These are phyloP conservation scores for Penicillium pancosmium DNA, from an alignment of 495 filamentous ascomycete genomes.

Conservation along the genomic window DNA sequence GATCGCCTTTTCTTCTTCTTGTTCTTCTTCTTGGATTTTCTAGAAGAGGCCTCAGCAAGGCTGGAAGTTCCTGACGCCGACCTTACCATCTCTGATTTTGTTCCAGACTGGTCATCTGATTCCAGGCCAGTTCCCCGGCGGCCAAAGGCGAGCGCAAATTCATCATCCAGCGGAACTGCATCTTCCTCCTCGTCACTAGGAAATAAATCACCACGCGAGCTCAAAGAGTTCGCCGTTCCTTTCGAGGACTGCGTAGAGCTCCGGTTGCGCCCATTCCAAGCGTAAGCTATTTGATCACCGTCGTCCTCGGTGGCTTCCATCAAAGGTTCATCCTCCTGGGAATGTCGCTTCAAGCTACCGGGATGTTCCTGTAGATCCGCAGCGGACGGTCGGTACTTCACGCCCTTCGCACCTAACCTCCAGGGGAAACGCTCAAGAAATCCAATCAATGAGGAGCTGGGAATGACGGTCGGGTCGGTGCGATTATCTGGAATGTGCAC, in stretches of 20 bases:
- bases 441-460: constrained; percentile 80
- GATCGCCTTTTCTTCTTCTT: constrained; percentile 35
- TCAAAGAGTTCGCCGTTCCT: constrained; percentile 82
- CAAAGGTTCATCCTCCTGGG: constrained; percentile 70
- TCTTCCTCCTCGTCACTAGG: constrained; percentile 93
- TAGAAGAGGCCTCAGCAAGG: constrained; percentile 55
- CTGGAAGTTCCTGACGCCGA: constrained; percentile 57
- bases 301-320: constrained; percentile 64
- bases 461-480: constrained; percentile 87
- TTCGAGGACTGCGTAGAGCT: constrained; percentile 83
- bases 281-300: constrained; percentile 24
- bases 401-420: constrained; percentile 74
- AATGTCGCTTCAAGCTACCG: constrained; percentile 48
- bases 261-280: constrained; percentile 60
- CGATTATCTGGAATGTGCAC: constrained; percentile 57
- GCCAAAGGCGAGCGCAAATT: constrained; percentile 80
- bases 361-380: constrained; percentile 92
- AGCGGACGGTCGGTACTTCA: constrained; percentile 87
- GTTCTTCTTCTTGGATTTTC: constrained; percentile 40
- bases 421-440: constrained; percentile 85
- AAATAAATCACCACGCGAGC: constrained; percentile 92
- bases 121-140: constrained; percentile 62
- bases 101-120: constrained; percentile 71
- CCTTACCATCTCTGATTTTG: constrained; percentile 66
- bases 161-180: constrained; percentile 90